Base-by-base conservation (phyloP, 1,284 basidiomycete genomes). In the Boletus semigastroideus region DNA sequence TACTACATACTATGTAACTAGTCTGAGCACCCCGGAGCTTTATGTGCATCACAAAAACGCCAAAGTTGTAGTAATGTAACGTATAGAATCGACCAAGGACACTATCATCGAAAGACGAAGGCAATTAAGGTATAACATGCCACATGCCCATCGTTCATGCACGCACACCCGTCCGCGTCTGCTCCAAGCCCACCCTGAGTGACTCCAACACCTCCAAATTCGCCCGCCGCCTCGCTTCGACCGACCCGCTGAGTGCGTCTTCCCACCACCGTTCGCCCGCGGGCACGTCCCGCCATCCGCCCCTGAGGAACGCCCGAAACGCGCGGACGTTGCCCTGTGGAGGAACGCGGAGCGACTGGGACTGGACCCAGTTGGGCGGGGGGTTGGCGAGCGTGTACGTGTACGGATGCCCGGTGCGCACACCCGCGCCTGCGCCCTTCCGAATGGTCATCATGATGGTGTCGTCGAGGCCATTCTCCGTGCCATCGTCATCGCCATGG, bases 221-320 rank as follows among this genome's bases (percentile, higher is more conserved):
- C 47, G 64, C 70, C 58, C 59, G 69, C 48, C 78, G 68, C 53
- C 66, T 70, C 59, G 70, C 72, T 60, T 84, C 83, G 19, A 82
- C 65, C 17, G 67, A 67, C 9, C 77, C 80, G 4, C 72, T 73
- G 19, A 87, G 67, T 34, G 82, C 81, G 16, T 69, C 61, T 39
- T 86, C 81, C 84, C 84, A 87, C 84, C 84, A 88, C 49, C 82
- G 70, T 64, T 79, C 75, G 27, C 63, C 74, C 52, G 73, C 67
- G 0, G 78, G 78, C 12, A 82, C 73, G 16, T 79, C 72, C 33
- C 73, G 73, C 85, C 85, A 87, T 10, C 78, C 80, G 16, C 79
- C 78, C 31, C 68, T 70, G 42, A 80, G 69, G 42, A 87, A 77
- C 38, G 70, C 64, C 42, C 63, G 70, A 47, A 82, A 69, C 48